Conservation (phyloP, 2,329 filamentous ascomycete genomes). For the Claviceps quebecensis region DNA sequence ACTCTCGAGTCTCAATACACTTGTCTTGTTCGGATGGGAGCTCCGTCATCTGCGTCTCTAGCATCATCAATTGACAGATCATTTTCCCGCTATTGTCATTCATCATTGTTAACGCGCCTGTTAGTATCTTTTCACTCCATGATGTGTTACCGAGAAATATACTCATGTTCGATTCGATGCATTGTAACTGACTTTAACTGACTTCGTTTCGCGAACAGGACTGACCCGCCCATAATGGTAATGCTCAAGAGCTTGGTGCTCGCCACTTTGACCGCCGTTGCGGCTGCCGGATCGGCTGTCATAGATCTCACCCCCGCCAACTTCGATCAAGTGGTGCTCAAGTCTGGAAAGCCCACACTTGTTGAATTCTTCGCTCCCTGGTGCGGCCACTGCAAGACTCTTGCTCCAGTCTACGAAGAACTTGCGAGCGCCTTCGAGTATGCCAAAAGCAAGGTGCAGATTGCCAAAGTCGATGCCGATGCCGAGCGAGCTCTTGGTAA, state of each 20-base stretch:
- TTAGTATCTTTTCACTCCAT: background rate
- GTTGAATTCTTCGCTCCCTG: slow-evolving; percentile 98
- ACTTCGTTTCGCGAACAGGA: background rate
- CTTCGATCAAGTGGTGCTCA: slow-evolving; percentile 80
- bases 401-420: slow-evolving; percentile 90
- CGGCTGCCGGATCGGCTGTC: slow-evolving; percentile 65
- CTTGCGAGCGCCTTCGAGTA: slow-evolving; percentile 62
- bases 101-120: background rate
- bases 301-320: slow-evolving; percentile 80
- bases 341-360: slow-evolving; percentile 87
- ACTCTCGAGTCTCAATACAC: too few species aligned
- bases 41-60: background rate
- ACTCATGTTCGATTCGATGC: background rate
- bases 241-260: slow-evolving; percentile 47
- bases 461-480: slow-evolving; percentile 95
- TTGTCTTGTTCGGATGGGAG: background rate
- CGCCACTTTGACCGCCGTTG: slow-evolving; percentile 38
- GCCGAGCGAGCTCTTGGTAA: slow-evolving; percentile 72
- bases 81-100: background rate
- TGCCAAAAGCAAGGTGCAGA: slow-evolving; percentile 59
- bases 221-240: slow-evolving; percentile 30
- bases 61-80: background rate
- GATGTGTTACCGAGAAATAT: background rate
- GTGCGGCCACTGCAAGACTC: slow-evolving; percentile 98
- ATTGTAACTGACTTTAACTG: background rate